These are phyloP conservation scores for Pseudogymnoascus destructans DNA, from an alignment of 2,329 filamentous ascomycete genomes.

Conservation along the genomic window DNA sequence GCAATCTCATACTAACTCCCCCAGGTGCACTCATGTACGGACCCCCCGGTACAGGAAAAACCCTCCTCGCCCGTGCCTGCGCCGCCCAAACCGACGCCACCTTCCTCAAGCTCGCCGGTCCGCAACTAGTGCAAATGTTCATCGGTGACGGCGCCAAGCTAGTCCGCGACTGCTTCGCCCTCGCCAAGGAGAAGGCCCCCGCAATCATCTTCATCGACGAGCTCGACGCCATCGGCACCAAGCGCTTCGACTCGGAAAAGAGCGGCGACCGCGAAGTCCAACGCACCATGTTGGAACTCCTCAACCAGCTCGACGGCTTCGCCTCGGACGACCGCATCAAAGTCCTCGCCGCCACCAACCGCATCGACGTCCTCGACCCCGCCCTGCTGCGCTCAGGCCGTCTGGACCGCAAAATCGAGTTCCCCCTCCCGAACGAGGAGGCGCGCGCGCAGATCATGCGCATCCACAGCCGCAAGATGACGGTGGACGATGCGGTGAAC, in stretches of 20 bases:
- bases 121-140: slow-evolving; percentile 98
- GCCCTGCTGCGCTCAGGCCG: slow-evolving; percentile 83
- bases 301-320: slow-evolving; percentile 97
- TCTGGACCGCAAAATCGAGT: slow-evolving; percentile 95
- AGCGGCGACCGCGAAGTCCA: slow-evolving; percentile 96
- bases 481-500: slow-evolving; percentile 82
- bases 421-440: slow-evolving; percentile 95
- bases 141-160: slow-evolving; percentile 97
- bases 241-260: slow-evolving; percentile 98
- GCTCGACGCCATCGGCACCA: slow-evolving; percentile 93
- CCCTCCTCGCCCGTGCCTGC: slow-evolving; percentile 84
- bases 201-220: slow-evolving; percentile 99
- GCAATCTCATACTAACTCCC: slow-evolving; percentile 11
- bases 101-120: slow-evolving; percentile 94
- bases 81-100: slow-evolving; percentile 96
- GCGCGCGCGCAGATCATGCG: slow-evolving; percentile 91
- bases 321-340: slow-evolving; percentile 95
- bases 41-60: slow-evolving; percentile 81
- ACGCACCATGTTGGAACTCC: slow-evolving; percentile 94
- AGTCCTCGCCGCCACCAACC: slow-evolving; percentile 87
- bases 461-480: slow-evolving; percentile 98
- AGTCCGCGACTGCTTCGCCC: slow-evolving; percentile 90
- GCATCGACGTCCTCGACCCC: slow-evolving; percentile 85
- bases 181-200: slow-evolving; percentile 97
- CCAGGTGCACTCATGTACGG: slow-evolving; percentile 96